phyloP scores from a whole-genome alignment of 2,329 filamentous ascomycete genomes.

The Hysterium pulicare region DNA sequence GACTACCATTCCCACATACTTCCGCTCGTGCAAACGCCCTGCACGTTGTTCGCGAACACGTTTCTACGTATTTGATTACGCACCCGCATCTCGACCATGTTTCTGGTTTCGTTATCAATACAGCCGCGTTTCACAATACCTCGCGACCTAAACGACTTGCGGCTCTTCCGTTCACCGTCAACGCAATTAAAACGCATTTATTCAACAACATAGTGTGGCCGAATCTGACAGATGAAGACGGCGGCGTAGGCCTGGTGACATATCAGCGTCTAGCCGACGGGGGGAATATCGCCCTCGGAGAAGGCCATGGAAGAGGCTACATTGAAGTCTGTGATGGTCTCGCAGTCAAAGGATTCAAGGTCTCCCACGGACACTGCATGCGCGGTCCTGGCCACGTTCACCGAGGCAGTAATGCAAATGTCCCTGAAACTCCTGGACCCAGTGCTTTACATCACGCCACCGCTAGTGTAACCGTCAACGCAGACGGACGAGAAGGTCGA shows the following conservation, averaged over 20 bases:
- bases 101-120: slow-evolving; percentile 88
- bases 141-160: slow-evolving; percentile 79
- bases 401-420: slow-evolving; percentile 41
- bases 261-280: slow-evolving; percentile 87
- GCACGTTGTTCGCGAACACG: slow-evolving; percentile 71
- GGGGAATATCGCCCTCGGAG: slow-evolving; percentile 78
- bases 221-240: slow-evolving; percentile 93
- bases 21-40: slow-evolving; percentile 74
- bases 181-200: slow-evolving; percentile 87
- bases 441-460: slow-evolving; percentile 11
- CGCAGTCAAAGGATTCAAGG: slow-evolving; percentile 79
- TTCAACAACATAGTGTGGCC: slow-evolving; percentile 99
- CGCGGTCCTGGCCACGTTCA: slow-evolving; percentile 51
- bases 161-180: slow-evolving; percentile 82
- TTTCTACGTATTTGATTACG: slow-evolving; percentile 88
- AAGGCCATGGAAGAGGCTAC: slow-evolving; percentile 77
- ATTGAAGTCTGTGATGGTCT: slow-evolving; percentile 84
- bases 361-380: slow-evolving; percentile 88
- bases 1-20: slow-evolving; percentile 65
- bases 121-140: slow-evolving; percentile 75
- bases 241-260: slow-evolving; percentile 86
- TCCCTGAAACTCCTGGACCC: slow-evolving; percentile 34
- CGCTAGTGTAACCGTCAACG: neutral
- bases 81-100: slow-evolving; percentile 98
- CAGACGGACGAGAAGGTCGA: slow-evolving; percentile 25